A percentile compares a stretch with the other conserved stretches of the same genome.
phyloP scores from a whole-genome alignment of 345 rosid genomes.

The Cardamine occulta region DNA sequence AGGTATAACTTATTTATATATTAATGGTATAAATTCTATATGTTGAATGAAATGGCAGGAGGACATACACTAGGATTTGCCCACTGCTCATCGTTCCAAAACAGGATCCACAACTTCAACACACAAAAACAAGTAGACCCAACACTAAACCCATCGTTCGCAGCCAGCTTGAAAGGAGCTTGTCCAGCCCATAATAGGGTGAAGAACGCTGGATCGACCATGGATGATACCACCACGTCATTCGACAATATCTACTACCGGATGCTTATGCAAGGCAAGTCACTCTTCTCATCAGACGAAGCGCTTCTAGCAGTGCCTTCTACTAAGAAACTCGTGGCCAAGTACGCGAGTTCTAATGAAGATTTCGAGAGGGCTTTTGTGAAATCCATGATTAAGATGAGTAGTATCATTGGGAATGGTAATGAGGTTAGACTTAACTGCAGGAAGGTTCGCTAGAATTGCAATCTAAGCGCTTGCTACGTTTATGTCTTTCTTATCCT shows the following conservation, averaged over 20 bases:
- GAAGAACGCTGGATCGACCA: conserved; percentile 63
- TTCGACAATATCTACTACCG: conserved; percentile 78
- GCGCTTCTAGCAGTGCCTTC: conserved; percentile 58
- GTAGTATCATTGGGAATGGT: conserved; percentile 67
- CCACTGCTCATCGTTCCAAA: conserved; percentile 85
- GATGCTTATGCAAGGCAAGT: conserved; percentile 67
- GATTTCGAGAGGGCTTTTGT: conserved; percentile 66
- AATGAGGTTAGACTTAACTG: conserved; percentile 80
- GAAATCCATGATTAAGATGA: conserved; percentile 86
- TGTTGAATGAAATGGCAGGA: conserved; percentile 44
- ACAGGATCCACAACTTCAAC: conserved; percentile 81
- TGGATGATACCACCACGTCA: conserved; percentile 50
- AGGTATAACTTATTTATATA: neutral
- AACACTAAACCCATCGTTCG: conserved; percentile 65
- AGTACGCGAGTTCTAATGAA: conserved; percentile 54
- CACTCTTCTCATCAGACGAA: conserved; percentile 82
- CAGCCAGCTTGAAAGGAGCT: conserved; percentile 51
- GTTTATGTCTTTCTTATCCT: conserved; percentile 1
- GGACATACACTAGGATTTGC: conserved; percentile 93
- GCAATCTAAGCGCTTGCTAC: neutral
- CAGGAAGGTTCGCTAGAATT: conserved; percentile 47
- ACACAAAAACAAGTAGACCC: conserved; percentile 63
- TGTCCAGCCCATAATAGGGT: conserved; percentile 67
- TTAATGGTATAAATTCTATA: neutral
- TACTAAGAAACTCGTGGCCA: conserved; percentile 58